Evolutionary conservation across 1,284 basidiomycete species (phyloP).

Genomic region (Inonotus hispidus): DNA sequence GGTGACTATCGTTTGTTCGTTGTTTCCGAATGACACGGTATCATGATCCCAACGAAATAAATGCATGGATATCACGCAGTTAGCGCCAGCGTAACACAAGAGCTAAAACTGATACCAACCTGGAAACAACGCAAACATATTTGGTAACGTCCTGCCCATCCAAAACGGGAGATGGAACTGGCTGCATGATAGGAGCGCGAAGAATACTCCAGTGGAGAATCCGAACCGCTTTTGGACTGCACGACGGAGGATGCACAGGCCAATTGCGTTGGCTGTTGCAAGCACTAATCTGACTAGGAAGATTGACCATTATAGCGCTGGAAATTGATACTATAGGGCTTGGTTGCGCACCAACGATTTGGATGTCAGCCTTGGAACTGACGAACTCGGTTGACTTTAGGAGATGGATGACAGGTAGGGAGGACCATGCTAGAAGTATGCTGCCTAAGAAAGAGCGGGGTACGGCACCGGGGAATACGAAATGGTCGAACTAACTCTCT

Average conservation of each 20-base stretch:
- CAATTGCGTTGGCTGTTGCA: conserved; percentile 59
- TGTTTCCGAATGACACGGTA: neutral
- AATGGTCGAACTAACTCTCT: conserved; percentile 76
- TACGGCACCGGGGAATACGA: conserved; percentile 84
- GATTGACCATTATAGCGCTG: neutral
- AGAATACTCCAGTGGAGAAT: conserved; percentile 49
- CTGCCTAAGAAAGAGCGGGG: conserved; percentile 85
- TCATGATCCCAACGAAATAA: too few relatives aligned
- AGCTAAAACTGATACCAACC: conserved; percentile 40
- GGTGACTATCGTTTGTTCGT: conserved; percentile 43
- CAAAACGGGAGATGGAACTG: conserved; percentile 95
- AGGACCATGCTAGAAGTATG: conserved; percentile 51
- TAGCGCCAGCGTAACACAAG: neutral
- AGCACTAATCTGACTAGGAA: conserved; percentile 70
- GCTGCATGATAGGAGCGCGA: conserved; percentile 62
- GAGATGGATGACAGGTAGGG: conserved; percentile 41
- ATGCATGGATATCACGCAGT: neutral
- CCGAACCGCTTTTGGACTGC: conserved; percentile 64
- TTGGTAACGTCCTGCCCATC: conserved; percentile 89
- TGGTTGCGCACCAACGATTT: conserved; percentile 51
- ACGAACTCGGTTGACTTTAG: conserved; percentile 39
- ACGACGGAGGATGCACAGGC: conserved; percentile 60
- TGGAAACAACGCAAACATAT: conserved; percentile 84
- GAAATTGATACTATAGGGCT: neutral
- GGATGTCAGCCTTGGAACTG: conserved; percentile 52